These are phyloP conservation scores for Boletus rufocinnamomeus DNA, from an alignment of 768 basidiomycete genomes.

Conservation along the genomic window DNA sequence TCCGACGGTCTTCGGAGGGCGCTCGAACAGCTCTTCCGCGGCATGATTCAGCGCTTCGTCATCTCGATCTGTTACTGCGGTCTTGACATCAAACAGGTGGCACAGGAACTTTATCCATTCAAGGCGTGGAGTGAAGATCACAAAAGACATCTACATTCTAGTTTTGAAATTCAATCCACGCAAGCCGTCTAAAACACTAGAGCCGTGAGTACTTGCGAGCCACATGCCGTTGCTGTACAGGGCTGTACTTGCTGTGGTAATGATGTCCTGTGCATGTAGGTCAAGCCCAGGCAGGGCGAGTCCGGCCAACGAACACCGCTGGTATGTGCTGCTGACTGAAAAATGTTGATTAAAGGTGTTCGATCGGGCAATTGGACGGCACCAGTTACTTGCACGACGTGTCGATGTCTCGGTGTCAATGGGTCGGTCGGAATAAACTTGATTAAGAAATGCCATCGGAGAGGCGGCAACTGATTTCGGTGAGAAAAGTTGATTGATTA, in stretches of 20 bases:
- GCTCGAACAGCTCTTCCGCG: neutral
- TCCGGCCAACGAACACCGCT: neutral
- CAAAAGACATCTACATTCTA: neutral
- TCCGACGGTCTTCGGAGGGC: neutral
- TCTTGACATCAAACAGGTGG: neutral
- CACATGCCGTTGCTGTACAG: slow-evolving; percentile 19
- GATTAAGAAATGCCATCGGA: neutral
- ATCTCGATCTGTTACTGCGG: neutral
- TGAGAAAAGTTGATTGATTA: neutral
- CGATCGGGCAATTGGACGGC: neutral
- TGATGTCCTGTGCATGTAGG: slow-evolving; percentile 19
- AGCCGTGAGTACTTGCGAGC: neutral
- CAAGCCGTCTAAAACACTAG: neutral
- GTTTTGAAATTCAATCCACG: neutral
- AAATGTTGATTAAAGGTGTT: neutral
- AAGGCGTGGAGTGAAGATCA: slow-evolving; percentile 10
- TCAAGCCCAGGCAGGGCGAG: neutral
- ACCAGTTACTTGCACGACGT: neutral
- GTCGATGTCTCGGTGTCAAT: neutral
- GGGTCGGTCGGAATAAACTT: neutral
- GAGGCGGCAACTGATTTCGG: neutral
- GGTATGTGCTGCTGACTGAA: neutral
- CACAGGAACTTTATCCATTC: neutral
- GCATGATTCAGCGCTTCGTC: neutral
- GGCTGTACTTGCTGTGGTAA: slow-evolving; percentile 22